phyloP scores from a whole-genome alignment of 1,139 yeast genomes.

The Candida pseudoviswanathii region DNA sequence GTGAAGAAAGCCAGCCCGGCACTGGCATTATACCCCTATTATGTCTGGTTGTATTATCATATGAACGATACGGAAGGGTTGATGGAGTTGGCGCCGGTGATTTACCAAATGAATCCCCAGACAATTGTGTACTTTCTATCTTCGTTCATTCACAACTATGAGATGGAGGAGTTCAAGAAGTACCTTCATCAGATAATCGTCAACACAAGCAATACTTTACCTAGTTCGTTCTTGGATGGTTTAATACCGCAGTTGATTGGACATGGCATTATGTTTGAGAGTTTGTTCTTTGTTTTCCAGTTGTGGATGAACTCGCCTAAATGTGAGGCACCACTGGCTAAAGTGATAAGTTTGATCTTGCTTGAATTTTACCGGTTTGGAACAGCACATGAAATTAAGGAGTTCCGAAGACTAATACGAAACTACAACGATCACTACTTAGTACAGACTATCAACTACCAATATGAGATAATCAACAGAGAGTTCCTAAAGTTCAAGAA shows the following conservation, averaged over 20 bases:
- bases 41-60: conserved; percentile 37
- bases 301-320: conserved; percentile 31
- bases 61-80: conserved; percentile 28
- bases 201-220: conserved; percentile 18
- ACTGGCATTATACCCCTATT: conserved; percentile 4
- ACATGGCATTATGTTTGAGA: conserved; percentile 37
- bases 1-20: neutral
- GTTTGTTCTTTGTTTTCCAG: conserved; percentile 25
- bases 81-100: conserved; percentile 23
- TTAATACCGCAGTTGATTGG: conserved; percentile 28
- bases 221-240: conserved; percentile 30
- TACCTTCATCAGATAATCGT: conserved; percentile 20
- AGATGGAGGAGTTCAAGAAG: conserved; percentile 31
- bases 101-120: conserved; percentile 21
- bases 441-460: conserved; percentile 26
- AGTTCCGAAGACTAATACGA: conserved; percentile 24
- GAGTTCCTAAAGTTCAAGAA: conserved; percentile 30
- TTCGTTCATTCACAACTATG: conserved; percentile 35
- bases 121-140: conserved; percentile 33
- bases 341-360: conserved; percentile 29
- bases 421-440: conserved; percentile 25
- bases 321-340: conserved; percentile 28
- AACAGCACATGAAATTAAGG: conserved; percentile 26
- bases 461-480: conserved; percentile 29
- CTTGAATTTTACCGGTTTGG: conserved; percentile 36